Evolutionary conservation across 768 basidiomycete species (phyloP), one percentile per base, ranked within the genome.

Genomic region (Trametes cubensis): DNA sequence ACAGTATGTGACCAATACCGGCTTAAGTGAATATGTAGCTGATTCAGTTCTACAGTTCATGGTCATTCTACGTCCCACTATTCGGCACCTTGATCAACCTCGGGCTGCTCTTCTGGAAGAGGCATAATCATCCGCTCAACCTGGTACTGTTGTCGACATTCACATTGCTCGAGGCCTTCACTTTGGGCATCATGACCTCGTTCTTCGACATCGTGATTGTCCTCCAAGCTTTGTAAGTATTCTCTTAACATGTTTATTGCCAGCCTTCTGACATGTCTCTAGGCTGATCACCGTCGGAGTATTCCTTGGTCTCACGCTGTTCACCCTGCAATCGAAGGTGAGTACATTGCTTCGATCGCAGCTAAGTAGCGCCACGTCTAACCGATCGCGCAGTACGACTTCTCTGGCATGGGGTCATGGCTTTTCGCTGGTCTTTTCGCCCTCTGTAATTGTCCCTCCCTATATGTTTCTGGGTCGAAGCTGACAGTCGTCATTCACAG

Each of bases 251-350:
- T 5, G 50, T 1, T 28, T 41, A 17, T 25, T 20, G 7, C 6
- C 4, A 5, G 17, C 20, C 11, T 55, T 49, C 49, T 23, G 18
- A 53, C 30, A 30, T 41, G 20, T 42, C 38, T 48, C 21, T 72
- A 89, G 89, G 55, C 75, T 96, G 55, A 94, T 98, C 69, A 97
- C 95, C 0, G 78, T 92, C 3, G 94, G 94, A 15, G 88, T 98
- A 47, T 98, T 99, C 83, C 75, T 94, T 42, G 97, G 95, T 6
- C 77, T 99, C 64, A 98, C 95, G 0, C 74, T 98, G 55, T 98
- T 97, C 79, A 98, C 97, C 0, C 80, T 97, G 73, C 95, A 96
- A 74, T 92, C 91, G 60, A 96, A 96, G 81, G 91, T 90, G 63
- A 20, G 79, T 56, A 18, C 20, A n/a, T n/a, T n/a, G n/a, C n/a